Base-by-base conservation (phyloP, 116 monocot species). In the Trichopus zeylanicus region DNA sequence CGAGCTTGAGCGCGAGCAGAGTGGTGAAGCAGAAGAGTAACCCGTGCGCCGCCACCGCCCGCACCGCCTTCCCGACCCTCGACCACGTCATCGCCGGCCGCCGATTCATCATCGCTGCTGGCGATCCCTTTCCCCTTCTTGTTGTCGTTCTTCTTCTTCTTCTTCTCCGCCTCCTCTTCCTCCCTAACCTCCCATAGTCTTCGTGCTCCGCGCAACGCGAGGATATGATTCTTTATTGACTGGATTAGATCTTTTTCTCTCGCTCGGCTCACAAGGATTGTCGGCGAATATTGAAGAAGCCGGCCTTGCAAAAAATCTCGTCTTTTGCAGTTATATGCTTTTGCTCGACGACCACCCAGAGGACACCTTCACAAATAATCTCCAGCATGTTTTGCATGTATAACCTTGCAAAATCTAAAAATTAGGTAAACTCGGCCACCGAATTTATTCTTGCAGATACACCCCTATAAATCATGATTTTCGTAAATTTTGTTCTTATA, bases 1-100 rank as follows among this genome's bases (percentile, higher is more conserved):
- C 38, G 55, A 66, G 37, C 66, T 66, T 66, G 55, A 56, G 55
- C 4, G 33, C 53, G 25, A 66, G 66, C 5, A 66, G 39, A n/a
- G 56, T n/a, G 9, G 66, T 66, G 55, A 66, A 66, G 37, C 51
- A 66, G 34, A 66, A 56, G 26, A 66, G 66, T 1, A 66, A 18
- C 24, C 25, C 53, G 29, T 66, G 66, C 23, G 66, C 66, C 24
- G 10, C 53, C 26, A 66, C 38, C 19, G 55, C 53, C 66, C 56
- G 66, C 42, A 19, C 55, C 35, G 66, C 55, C n/a, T 55, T 66
- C 32, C 38, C 66, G 18, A 66, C 39, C 16, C 66, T 35, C 37
- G 21, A 20, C 66, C 66, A 66, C 3, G 39, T 66, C 66, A 66
- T 66, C 35, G 66, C 35, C 16, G 24, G 30, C 52, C 52, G 29